Evolutionary conservation across 495 filamentous ascomycete genomes (phyloP), one percentile per base, ranked within the genome.

Genomic region (Podospora pseudocomata): DNA sequence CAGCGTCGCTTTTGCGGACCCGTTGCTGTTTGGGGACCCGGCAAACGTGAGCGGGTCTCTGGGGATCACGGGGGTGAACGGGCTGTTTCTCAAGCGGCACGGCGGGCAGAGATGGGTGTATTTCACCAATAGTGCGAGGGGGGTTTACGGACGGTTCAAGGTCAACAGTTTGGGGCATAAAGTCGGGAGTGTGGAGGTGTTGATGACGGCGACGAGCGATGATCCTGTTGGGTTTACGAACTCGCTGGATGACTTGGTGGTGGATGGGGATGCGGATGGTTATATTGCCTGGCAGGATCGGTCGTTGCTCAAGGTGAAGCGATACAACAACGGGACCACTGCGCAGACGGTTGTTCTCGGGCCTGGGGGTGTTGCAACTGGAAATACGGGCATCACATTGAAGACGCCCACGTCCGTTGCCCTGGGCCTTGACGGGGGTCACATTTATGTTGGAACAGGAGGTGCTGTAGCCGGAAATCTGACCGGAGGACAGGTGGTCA

Each of bases 21-120:
- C 61, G 18, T 13, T 44, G 13, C 30, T 63, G 27, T 28, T 28
- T 20, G 61, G 61, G 3, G 30, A 63, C 20, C 61, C 55, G n/a
- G n/a, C 61, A 13, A 63, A 63, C 61, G 30, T 44, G 13, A 19
- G 28, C 18, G n/a, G n/a, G 15, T 63, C 61, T 4, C 32, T 63
- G 16, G 61, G 30, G 15, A 49, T 63, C 28, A 63, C 61, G 61
- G 61, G 61, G 4, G 61, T 63, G 27, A 63, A 63, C 20, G 61
- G 61, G 18, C 61, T 44, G 30, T 19, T 32, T 18, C 27, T 20
- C 32, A 32, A 32, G 16, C 3, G 32, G 61, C n/a, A 58, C 18
- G 11, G 2, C 15, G 30, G 20, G 5, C 28, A 63, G 13, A 32
- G 61, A 15, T 63, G 30, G 28, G 15, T 63, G 18, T 63, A 63